Percentiles rank a stretch among this genome's conserved stretches.
Evolutionary conservation across 2,329 filamentous ascomycete genomes (phyloP).

Genomic region (Ophiostoma fasciatum): DNA sequence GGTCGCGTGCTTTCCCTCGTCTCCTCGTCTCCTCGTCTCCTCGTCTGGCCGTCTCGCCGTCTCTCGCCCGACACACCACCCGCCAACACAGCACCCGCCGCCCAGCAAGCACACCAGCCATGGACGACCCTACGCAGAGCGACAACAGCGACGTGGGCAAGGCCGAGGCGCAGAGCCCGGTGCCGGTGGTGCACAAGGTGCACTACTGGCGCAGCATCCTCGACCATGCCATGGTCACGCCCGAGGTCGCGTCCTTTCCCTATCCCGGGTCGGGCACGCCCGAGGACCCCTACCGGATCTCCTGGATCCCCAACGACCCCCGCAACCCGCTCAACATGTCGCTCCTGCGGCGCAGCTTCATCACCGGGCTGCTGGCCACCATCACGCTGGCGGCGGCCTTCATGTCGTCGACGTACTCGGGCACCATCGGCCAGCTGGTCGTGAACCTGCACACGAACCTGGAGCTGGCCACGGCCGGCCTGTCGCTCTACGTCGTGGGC

Average conservation of each 20-base stretch:
- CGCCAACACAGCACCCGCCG: no score
- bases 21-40: no score
- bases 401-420: slow-evolving; percentile 53
- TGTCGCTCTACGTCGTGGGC: no score
- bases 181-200: no score
- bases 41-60: no score
- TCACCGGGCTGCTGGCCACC: slow-evolving; percentile 47
- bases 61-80: no score
- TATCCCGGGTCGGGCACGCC: slow-evolving; percentile 49
- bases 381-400: slow-evolving; percentile 57
- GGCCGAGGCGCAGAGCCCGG: no score
- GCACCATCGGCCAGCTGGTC: slow-evolving; percentile 39
- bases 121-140: no score
- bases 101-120: no score
- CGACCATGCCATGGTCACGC: slow-evolving; percentile 42
- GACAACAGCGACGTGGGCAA: no score
- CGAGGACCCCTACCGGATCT: slow-evolving; percentile 52
- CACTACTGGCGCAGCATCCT: slow-evolving; percentile 38
- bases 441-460: slow-evolving; percentile 33
- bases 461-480: no score
- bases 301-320: slow-evolving; percentile 48
- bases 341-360: slow-evolving; percentile 44
- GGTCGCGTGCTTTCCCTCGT: no score
- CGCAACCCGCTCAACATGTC: slow-evolving; percentile 51
- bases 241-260: slow-evolving; percentile 37